phyloP scores from a whole-genome alignment of 306 rosid genomes.

The Trifolium pratense region DNA sequence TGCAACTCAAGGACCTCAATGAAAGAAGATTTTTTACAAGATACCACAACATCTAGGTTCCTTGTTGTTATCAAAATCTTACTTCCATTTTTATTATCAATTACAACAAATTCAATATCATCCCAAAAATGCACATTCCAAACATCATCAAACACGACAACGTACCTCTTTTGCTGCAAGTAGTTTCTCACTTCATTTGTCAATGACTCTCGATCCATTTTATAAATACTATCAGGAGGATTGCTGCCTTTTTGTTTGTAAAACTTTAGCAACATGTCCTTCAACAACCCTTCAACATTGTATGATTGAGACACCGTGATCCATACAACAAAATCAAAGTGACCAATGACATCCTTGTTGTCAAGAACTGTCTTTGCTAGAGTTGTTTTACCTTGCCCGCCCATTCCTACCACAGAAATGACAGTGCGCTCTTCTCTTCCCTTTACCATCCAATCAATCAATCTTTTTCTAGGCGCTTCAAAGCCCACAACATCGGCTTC shows the following conservation, averaged over 20 bases:
- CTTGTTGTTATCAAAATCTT: conserved; percentile 4
- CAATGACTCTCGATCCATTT: neutral
- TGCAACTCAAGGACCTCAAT: neutral
- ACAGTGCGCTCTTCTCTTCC: too few relatives aligned
- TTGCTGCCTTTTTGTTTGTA: neutral
- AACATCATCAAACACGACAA: conserved; percentile 31
- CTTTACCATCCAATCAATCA: too few relatives aligned
- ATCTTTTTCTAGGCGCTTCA: too few relatives aligned
- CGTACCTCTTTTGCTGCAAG: neutral
- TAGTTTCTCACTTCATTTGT: neutral
- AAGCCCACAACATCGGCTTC: too few relatives aligned
- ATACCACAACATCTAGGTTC: neutral
- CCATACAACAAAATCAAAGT: too few relatives aligned
- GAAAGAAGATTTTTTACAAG: neutral
- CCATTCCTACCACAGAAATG: too few relatives aligned
- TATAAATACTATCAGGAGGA: neutral
- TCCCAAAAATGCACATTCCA: conserved; percentile 4
- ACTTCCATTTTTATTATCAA: neutral
- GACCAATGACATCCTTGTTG: too few relatives aligned
- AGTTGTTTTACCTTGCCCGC: too few relatives aligned
- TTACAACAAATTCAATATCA: neutral
- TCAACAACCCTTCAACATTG: too few relatives aligned
- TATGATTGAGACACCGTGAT: too few relatives aligned
- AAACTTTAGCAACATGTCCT: neutral
- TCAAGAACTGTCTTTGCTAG: too few relatives aligned